Evolutionary conservation across 805 yeast species (phyloP).

Genomic region (Starmera caribaea): DNA sequence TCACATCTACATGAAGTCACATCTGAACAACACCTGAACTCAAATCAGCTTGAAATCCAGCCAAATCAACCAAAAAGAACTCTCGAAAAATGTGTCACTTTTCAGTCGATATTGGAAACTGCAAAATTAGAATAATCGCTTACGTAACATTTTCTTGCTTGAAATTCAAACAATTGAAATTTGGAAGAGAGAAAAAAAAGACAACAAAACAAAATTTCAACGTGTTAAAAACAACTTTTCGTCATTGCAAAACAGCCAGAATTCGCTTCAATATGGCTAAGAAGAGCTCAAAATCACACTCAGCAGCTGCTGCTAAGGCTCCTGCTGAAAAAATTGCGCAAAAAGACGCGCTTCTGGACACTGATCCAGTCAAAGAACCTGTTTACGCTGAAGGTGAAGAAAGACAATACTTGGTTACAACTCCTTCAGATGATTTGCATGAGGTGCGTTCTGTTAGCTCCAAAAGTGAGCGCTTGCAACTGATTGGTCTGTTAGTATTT

Average conservation of each 20-base stretch:
- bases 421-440: constrained; percentile 32
- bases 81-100: too few relatives aligned
- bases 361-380: constrained; percentile 35
- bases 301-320: background rate
- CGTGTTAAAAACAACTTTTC: too few relatives aligned
- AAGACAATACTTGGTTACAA: constrained; percentile 46
- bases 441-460: constrained; percentile 31
- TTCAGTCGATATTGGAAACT: too few relatives aligned
- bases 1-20: too few relatives aligned
- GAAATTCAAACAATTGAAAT: too few relatives aligned
- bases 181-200: too few relatives aligned
- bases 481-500: constrained; percentile 35
- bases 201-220: too few relatives aligned
- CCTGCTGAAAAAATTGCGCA: background rate
- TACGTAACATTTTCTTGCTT: too few relatives aligned
- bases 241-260: background rate
- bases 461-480: constrained; percentile 28
- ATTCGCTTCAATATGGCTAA: background rate
- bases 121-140: too few relatives aligned
- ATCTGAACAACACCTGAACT: too few relatives aligned
- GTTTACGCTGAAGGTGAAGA: constrained; percentile 38
- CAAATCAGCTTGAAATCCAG: too few relatives aligned
- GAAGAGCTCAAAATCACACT: background rate
- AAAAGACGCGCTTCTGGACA: background rate
- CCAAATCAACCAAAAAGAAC: too few relatives aligned